These are phyloP conservation scores for Furculomyces boomerangus DNA, from an alignment of 371 early-diverging fungal species.

Conservation along the genomic window DNA sequence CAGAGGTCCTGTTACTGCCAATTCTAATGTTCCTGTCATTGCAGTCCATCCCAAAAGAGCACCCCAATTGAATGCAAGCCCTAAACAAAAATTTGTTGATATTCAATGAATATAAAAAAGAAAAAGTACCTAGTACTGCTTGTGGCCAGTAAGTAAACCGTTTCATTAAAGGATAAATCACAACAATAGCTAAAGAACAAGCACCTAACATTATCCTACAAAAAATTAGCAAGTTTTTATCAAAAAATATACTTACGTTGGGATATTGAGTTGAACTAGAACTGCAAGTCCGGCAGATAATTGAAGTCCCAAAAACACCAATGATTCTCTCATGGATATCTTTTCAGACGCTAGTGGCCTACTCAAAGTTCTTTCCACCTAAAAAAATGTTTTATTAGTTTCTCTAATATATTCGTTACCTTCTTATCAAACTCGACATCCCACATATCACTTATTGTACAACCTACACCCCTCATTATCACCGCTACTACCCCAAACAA, in stretches of 20 bases:
- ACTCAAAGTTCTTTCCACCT: too few relatives aligned
- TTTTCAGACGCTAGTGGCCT: slow-evolving; percentile 75
- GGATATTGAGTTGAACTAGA: slow-evolving; percentile 50
- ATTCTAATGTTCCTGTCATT: slow-evolving; percentile 49
- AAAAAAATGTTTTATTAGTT: too few relatives aligned
- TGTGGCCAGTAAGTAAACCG: slow-evolving; percentile 93
- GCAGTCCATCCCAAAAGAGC: slow-evolving; percentile 86
- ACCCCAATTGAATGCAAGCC: slow-evolving; percentile 90
- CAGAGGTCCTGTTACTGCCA: slow-evolving; percentile 54
- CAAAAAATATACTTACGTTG: slow-evolving; percentile 24
- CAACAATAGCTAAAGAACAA: slow-evolving; percentile 58
- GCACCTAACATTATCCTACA: slow-evolving; percentile 61
- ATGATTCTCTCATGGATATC: slow-evolving; percentile 46
- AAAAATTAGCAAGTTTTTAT: not conserved
- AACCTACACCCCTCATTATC: slow-evolving; percentile 93
- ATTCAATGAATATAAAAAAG: too few relatives aligned
- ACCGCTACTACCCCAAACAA: slow-evolving; percentile 80
- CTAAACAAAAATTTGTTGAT: too few relatives aligned
- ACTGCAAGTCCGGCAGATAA: slow-evolving; percentile 62
- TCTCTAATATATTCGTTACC: too few relatives aligned
- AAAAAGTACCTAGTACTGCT: slow-evolving; percentile 34
- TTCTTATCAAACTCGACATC: slow-evolving; percentile 71
- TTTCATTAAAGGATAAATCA: slow-evolving; percentile 88
- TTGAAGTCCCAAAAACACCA: slow-evolving; percentile 64
- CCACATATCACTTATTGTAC: slow-evolving; percentile 95